Percentiles rank a stretch among this genome's conserved stretches.
These are phyloP conservation scores for Mycosarcoma maydis DNA, from an alignment of 1,284 basidiomycete species.

Conservation along the genomic window DNA sequence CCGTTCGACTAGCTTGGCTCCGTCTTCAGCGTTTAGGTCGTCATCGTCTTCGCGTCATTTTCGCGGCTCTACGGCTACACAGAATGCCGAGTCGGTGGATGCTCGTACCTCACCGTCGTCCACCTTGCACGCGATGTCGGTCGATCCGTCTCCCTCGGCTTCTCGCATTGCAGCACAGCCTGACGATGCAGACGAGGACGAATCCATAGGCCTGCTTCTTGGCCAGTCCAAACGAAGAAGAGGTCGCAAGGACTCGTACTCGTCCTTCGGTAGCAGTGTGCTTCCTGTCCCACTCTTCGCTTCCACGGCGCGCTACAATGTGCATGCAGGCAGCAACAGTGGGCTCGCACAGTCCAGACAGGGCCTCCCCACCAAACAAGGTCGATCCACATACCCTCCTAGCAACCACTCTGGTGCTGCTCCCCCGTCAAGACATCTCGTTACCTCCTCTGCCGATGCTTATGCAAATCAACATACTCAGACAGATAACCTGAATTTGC, in stretches of 20 bases:
- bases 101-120: conserved; percentile 7
- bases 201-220: conserved; percentile 31
- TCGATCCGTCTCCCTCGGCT: conserved; percentile 10
- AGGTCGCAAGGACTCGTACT: conserved; percentile 41
- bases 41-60: conserved; percentile 20
- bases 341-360: conserved; percentile 6
- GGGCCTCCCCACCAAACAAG: conserved; percentile 13
- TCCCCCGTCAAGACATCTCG: conserved; percentile 23
- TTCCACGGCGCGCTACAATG: conserved; percentile 17
- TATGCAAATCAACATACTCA: conserved; percentile 8
- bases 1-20: conserved; percentile 4
- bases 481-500: conserved; percentile 5
- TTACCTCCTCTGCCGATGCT: conserved; percentile 9
- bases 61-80: not conserved
- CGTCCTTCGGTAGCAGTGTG: conserved; percentile 47
- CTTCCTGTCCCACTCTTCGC: conserved; percentile 33
- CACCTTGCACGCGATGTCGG: not conserved
- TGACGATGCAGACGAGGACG: conserved; percentile 36
- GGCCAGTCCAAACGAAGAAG: conserved; percentile 34
- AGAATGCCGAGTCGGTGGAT: not conserved
- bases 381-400: conserved; percentile 26
- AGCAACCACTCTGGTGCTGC: conserved; percentile 43
- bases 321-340: conserved; percentile 12
- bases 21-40: conserved; percentile 14
- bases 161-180: conserved; percentile 5